phyloP scores from a whole-genome alignment of 495 filamentous ascomycete genomes.

The Xylaria acuta region DNA sequence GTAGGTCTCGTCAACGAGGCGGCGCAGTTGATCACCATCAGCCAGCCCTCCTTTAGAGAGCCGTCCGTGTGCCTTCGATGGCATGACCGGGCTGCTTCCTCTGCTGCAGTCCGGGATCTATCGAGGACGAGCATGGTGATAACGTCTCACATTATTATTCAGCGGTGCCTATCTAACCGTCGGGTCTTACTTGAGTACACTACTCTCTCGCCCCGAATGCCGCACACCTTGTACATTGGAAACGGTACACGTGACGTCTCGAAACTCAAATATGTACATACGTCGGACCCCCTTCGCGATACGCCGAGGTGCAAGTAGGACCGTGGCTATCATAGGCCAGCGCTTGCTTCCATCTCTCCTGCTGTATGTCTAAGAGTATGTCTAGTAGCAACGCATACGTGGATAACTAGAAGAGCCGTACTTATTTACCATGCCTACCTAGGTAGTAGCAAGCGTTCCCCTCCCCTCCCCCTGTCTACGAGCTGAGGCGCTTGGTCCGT shows the following conservation, averaged over 20 bases:
- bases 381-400: not conserved
- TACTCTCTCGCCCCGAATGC: not conserved
- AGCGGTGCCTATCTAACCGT: conserved; percentile 6
- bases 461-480: not conserved
- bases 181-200: too few relatives aligned
- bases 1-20: conserved; percentile 14
- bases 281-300: not conserved
- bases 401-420: conserved; percentile 9
- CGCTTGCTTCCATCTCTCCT: not conserved
- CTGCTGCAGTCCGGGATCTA: not conserved
- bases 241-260: conserved; percentile 19
- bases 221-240: not conserved
- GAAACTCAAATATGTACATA: conserved; percentile 19
- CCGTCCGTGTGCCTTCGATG: not conserved
- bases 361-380: not conserved
- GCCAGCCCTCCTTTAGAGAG: not conserved
- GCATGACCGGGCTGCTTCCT: not conserved
- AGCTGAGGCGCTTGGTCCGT: conserved; percentile 14
- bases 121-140: not conserved
- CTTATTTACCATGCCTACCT: conserved; percentile 8
- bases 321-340: conserved; percentile 6
- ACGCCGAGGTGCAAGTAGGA: not conserved
- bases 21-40: conserved; percentile 9
- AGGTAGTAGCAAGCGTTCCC: conserved; percentile 9
- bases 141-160: conserved; percentile 6